These are phyloP conservation scores for Penicillium herquei DNA, from an alignment of 495 filamentous ascomycete species.

Conservation along the genomic window DNA sequence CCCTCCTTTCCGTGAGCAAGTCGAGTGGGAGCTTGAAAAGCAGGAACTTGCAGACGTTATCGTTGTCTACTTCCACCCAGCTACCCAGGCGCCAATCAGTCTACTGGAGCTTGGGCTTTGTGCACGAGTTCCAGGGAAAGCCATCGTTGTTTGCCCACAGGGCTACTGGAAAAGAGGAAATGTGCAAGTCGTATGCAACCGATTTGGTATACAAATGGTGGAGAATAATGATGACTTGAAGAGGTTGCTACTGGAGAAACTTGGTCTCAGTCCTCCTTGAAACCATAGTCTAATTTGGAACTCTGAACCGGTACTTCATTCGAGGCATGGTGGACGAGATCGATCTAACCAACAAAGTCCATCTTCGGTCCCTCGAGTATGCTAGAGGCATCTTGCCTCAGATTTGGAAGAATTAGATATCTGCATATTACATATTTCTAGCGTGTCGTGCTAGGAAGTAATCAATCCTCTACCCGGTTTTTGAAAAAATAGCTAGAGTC, in stretches of 20 bases:
- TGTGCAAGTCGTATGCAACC: conserved; percentile 52
- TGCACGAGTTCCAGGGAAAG: conserved; percentile 36
- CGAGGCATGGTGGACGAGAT: too few species aligned
- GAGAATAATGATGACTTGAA: conserved; percentile 12
- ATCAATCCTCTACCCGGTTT: too few species aligned
- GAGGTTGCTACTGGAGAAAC: not conserved
- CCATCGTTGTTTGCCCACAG: conserved; percentile 50
- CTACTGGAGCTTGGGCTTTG: conserved; percentile 54
- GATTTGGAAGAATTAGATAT: too few species aligned
- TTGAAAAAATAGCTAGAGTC: too few species aligned
- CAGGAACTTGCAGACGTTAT: conserved; percentile 48
- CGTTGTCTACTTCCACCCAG: conserved; percentile 53
- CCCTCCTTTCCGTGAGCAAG: conserved; percentile 49
- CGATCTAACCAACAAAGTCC: too few species aligned
- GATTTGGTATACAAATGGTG: conserved; percentile 21
- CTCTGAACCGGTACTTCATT: too few species aligned
- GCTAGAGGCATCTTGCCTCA: too few species aligned
- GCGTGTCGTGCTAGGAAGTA: too few species aligned
- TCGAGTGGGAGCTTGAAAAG: conserved; percentile 58
- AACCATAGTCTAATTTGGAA: too few species aligned
- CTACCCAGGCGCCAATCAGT: conserved; percentile 45
- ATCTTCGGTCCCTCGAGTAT: too few species aligned
- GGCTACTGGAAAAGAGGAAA: conserved; percentile 57
- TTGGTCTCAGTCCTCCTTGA: not conserved
- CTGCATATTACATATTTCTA: too few species aligned